Evolutionary conservation across 805 yeast genomes (phyloP), one percentile per base, ranked within the genome.

Genomic region (Kodamaea kaohsiungensis): DNA sequence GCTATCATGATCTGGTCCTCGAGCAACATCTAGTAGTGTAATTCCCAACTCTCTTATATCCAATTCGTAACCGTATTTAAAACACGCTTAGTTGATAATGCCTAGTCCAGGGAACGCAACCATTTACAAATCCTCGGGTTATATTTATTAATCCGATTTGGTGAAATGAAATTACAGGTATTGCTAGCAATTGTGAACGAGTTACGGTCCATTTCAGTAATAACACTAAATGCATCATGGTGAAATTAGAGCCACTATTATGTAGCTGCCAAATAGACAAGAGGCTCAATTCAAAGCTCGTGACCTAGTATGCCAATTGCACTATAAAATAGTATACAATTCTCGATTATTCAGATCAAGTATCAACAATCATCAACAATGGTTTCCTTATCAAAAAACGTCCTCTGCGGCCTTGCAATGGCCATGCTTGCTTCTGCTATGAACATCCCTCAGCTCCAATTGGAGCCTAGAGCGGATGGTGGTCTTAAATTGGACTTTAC

Each of bases 401-500:
- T 49, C 27, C 37, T 49, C 43, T 27, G 33, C 30, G 38, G 35
- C 19, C 52, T 49, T 22, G 52, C 52, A 17, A 43, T 43, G 45
- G 33, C 52, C 16, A 35, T 43, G 13, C 40, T 49, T 13, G 48
- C 48, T 7, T 33, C 33, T 18, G 52, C 52, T 30, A 27, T 15
- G 42, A 37, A 13, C 35, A 9, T 49, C 19, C 52, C 52, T 17
- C 7, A 7, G 16, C 19, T n/a, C 42, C 19, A 38, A 37, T 39
- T 52, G 42, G 38, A 30, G 7, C 33, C 19, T 12, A 52, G 54
- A 30, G 48, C 15, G 9, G 54, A 40, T n/a, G 54, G 54, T 33
- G 51, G 54, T 8, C 46, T 52, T 51, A 52, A 52, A 33, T 25
- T 52, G 9, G 54, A 52, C 45, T 52, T 52, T 27, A 39, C 38